A percentile compares a stretch with the other conserved stretches of the same genome.
Evolutionary conservation across 73 alveolate genomes (phyloP).

Genomic region (Paramecium tetraurelia): DNA sequence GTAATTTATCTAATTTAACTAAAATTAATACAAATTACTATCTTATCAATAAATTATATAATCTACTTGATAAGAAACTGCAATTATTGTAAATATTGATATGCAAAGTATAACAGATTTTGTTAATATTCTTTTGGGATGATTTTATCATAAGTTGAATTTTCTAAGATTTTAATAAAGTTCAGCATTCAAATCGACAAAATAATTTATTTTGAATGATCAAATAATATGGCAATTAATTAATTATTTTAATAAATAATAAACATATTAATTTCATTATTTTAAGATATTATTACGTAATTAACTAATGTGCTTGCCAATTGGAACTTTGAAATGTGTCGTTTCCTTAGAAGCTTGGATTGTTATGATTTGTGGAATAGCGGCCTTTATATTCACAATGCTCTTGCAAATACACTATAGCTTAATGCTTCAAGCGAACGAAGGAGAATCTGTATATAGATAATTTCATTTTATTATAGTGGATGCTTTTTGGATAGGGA

Average conservation of each 20-base stretch:
- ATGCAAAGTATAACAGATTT: too few species aligned
- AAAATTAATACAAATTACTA: too few species aligned
- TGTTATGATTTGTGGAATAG: background rate
- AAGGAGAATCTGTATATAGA: background rate
- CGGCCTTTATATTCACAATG: background rate
- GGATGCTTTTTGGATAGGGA: conserved; percentile 25
- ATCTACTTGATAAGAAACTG: too few species aligned
- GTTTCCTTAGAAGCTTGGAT: background rate
- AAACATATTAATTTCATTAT: background rate
- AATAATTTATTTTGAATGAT: too few species aligned
- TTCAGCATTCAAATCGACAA: too few species aligned
- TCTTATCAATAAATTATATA: too few species aligned
- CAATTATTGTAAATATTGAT: too few species aligned
- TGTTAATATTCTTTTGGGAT: too few species aligned
- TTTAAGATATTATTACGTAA: background rate
- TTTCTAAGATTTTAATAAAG: too few species aligned
- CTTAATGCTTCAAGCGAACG: background rate
- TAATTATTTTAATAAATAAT: background rate
- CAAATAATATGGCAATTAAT: too few species aligned
- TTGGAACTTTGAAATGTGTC: background rate
- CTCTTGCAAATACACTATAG: background rate
- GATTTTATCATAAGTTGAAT: too few species aligned
- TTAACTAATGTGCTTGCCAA: background rate
- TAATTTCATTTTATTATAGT: background rate
- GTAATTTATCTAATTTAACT: too few species aligned